phyloP scores from a whole-genome alignment of 2,329 filamentous ascomycete species.

The Ophiostoma australiae region DNA sequence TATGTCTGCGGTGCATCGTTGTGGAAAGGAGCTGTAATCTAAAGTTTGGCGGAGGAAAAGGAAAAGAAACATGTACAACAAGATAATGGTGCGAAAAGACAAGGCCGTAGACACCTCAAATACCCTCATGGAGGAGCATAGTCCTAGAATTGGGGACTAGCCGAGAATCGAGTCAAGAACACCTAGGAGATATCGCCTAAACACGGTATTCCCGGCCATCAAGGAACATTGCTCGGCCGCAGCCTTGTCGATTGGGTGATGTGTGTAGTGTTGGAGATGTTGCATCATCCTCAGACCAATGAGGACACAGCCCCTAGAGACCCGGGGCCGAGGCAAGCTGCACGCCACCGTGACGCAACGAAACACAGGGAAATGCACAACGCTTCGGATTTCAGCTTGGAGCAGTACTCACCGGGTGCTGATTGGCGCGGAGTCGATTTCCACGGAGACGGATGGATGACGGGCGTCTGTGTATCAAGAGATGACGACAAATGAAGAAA shows the following conservation, averaged over 20 bases:
- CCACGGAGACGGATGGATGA: not conserved
- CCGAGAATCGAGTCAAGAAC: not conserved
- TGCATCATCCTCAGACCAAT: not conserved
- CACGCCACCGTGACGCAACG: conserved; percentile 1
- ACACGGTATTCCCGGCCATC: too few relatives aligned
- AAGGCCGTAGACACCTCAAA: not conserved
- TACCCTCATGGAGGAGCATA: not conserved
- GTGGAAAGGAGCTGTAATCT: not conserved
- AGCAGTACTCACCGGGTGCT: conserved; percentile 4
- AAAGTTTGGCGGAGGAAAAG: not conserved
- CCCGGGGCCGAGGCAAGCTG: not conserved
- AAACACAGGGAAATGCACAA: not conserved
- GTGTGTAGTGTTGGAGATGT: not conserved
- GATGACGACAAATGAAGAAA: not conserved
- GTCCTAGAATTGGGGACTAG: not conserved
- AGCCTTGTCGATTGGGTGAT: conserved; percentile 4
- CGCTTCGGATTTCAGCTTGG: not conserved
- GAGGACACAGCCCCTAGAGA: not conserved
- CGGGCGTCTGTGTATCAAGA: conserved; percentile 5
- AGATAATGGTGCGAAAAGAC: not conserved
- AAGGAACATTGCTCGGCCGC: not conserved
- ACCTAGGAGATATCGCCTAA: not conserved
- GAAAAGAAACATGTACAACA: not conserved
- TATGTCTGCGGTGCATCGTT: not conserved
- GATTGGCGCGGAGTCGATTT: conserved; percentile 1